Evolutionary conservation across 331 rosid species (phyloP).

Genomic region (Quercus tomentella): DNA sequence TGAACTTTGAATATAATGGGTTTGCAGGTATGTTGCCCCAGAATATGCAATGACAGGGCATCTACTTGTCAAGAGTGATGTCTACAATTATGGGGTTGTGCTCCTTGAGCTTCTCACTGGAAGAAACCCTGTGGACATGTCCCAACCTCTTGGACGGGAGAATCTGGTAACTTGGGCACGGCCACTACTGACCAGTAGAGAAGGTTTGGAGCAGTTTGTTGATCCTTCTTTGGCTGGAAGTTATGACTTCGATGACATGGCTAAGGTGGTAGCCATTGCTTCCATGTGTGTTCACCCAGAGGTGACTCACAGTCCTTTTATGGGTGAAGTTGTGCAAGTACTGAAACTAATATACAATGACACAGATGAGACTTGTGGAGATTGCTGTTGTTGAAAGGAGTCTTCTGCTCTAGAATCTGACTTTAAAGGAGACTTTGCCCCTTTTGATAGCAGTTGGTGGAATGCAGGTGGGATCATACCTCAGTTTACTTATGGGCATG

Average conservation of each 20-base stretch:
- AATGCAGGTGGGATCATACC: constrained; percentile 63
- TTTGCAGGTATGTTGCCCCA: constrained; percentile 87
- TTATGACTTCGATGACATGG: constrained; percentile 76
- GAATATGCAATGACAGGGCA: constrained; percentile 98
- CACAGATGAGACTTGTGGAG: constrained; percentile 58
- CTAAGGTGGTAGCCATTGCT: constrained; percentile 92
- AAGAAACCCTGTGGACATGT: constrained; percentile 88
- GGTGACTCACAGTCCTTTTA: constrained; percentile 42
- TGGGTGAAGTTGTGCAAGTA: constrained; percentile 99
- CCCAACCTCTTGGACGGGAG: constrained; percentile 35
- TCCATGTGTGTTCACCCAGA: constrained; percentile 66
- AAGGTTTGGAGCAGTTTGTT: constrained; percentile 75
- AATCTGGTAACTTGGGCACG: constrained; percentile 71
- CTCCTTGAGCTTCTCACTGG: constrained; percentile 88
- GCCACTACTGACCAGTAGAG: constrained; percentile 56
- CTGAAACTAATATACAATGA: constrained; percentile 83
- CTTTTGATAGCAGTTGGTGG: constrained; percentile 81
- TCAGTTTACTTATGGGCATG: constrained; percentile 43
- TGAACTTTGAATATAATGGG: background rate
- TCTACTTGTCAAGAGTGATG: constrained; percentile 91
- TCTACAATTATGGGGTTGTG: constrained; percentile 89
- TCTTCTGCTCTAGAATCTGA: constrained; percentile 28
- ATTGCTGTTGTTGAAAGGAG: constrained; percentile 56
- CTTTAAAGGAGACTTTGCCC: background rate
- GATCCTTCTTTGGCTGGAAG: constrained; percentile 77